Base-by-base conservation (phyloP, 257 asterid species). In the Penstemon davidsonii region DNA sequence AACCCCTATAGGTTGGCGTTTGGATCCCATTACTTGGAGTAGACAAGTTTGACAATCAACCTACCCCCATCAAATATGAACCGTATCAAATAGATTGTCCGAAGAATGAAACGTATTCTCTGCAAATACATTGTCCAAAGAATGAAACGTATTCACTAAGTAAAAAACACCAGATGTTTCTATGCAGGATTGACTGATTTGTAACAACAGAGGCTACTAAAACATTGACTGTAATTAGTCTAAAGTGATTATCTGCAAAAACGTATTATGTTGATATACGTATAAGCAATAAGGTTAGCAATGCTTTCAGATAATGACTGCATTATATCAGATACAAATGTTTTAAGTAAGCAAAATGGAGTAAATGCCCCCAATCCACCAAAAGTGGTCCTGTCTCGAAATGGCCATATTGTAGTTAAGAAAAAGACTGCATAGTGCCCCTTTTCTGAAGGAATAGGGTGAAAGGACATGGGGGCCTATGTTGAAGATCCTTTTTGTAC, bases 371-470 rank as follows among this genome's bases (percentile, higher is more conserved):
- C 11, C 25, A 25, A 25, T 58, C 73, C 75, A 67, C 73, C 57
- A 25, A 44, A 68, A 53, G n/a, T 45, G 72, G 69, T 5, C 63
- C 76, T 64, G 36, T 60, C 50, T 33, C 62, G 57, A 78, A 64
- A 64, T 63, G 78, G 68, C 67, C 67, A 62, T 56, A 60, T 42
- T 38, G 46, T 39, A 71, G 64, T 66, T 6, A 11, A 71, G 87
- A 80, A 74, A 79, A 64, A 7, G 78, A 77, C 78, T 55, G 41
- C 76, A 51, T 49, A 67, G 59, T 85, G 64, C 90, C 95, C 92
- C 77, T 71, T 77, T 77, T 73, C 73, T 62, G 55, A 83, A 82
- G 95, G 47, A 83, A 87, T 80, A 77, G 85, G 83, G 77, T 71
- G 61, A 61, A 73, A 75, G 77, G 37, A 50, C 50, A 61, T 41